Conservation (phyloP, 306 rosid genomes). For the Fagus sylvatica region DNA sequence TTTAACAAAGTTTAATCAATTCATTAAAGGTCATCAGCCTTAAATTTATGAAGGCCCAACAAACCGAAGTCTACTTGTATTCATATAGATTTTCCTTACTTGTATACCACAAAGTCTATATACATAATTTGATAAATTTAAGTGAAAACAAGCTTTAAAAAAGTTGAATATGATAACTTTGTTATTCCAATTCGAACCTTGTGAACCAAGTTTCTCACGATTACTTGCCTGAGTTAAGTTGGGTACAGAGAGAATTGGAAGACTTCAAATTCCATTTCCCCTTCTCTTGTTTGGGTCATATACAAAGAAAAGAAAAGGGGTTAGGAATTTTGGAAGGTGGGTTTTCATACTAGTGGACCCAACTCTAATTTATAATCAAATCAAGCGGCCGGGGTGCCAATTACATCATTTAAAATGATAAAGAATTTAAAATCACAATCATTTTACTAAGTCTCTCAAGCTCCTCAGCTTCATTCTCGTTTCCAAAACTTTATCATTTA, state of each 20-base stretch:
- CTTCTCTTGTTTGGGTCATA: background rate
- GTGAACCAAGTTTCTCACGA: background rate
- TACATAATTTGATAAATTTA: too few relatives aligned
- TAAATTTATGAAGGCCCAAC: too few relatives aligned
- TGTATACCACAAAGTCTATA: too few relatives aligned
- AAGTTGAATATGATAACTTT: background rate
- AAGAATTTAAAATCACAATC: background rate
- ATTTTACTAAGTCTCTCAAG: too few relatives aligned
- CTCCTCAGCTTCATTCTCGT: too few relatives aligned
- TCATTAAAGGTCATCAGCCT: too few relatives aligned
- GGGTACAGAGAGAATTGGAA: too few relatives aligned
- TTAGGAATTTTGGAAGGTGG: background rate
- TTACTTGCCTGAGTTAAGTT: constrained; percentile 1
- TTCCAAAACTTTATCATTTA: background rate
- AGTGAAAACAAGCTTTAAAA: too few relatives aligned
- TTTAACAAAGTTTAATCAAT: too few relatives aligned
- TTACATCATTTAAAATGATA: background rate
- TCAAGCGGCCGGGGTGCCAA: background rate
- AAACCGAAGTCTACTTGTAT: too few relatives aligned
- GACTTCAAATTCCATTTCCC: constrained; percentile 16
- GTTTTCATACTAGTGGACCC: background rate
- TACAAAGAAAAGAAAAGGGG: background rate
- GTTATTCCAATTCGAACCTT: background rate
- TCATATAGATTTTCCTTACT: too few relatives aligned
- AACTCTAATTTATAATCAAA: background rate